Evolutionary conservation across 73 alveolate genomes (phyloP).

Genomic region (Paramecium primaurelia): DNA sequence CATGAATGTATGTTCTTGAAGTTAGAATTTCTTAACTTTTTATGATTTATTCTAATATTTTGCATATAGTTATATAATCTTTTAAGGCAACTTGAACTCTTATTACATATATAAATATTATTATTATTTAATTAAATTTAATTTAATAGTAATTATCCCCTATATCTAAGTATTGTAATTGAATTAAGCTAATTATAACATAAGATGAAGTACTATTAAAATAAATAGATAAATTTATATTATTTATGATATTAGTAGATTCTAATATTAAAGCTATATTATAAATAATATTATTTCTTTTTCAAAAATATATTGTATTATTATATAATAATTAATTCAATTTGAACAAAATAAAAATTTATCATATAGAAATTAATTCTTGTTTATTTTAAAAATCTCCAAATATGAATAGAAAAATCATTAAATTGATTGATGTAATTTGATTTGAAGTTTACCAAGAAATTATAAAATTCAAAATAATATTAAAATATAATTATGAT

Average conservation of each 20-base stretch:
- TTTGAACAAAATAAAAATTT: too few species aligned
- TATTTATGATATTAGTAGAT: too few species aligned
- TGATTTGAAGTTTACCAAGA: neutral
- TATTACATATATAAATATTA: slow-evolving; percentile 14
- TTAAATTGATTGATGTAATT: neutral
- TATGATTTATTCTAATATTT: slow-evolving; percentile 20
- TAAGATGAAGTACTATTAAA: neutral
- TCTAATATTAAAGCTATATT: too few species aligned
- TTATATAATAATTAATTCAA: too few species aligned
- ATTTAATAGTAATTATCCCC: neutral
- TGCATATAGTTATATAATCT: neutral
- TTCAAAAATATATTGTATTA: too few species aligned
- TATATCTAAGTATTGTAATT: neutral
- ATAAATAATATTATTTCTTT: too few species aligned
- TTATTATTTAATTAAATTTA: neutral
- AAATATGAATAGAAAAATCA: neutral
- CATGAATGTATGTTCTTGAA: slow-evolving; percentile 19
- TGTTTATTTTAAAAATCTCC: neutral
- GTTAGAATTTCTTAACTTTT: slow-evolving; percentile 23
- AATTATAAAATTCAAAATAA: neutral
- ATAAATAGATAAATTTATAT: neutral
- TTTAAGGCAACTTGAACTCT: slow-evolving; percentile 43
- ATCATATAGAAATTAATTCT: too few species aligned
- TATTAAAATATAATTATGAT: too few species aligned
- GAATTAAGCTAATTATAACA: neutral